These are phyloP conservation scores for Xeromyces bisporus DNA, from an alignment of 495 filamentous ascomycete genomes.

Conservation along the genomic window DNA sequence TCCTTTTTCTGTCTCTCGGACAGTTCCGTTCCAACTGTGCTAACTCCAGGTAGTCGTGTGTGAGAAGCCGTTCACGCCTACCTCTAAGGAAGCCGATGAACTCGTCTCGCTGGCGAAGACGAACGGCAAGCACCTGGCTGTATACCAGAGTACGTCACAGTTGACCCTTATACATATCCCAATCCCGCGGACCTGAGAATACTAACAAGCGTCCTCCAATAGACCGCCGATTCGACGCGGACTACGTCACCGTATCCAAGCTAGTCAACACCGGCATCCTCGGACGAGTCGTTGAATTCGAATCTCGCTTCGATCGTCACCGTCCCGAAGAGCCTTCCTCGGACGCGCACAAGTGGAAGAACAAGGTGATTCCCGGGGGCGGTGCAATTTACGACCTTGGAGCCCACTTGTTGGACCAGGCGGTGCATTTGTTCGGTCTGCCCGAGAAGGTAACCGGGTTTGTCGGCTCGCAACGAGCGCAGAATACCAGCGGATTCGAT, in stretches of 20 bases:
- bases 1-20: neutral
- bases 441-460: conserved; percentile 53
- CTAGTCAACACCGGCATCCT: conserved; percentile 35
- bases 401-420: conserved; percentile 70
- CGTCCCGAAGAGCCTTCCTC: conserved; percentile 35
- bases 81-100: conserved; percentile 49
- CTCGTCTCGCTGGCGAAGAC: conserved; percentile 49
- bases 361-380: conserved; percentile 46
- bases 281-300: conserved; percentile 62
- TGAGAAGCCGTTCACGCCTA: conserved; percentile 81
- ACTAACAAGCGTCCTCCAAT: conserved; percentile 3
- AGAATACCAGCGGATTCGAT: conserved; percentile 39
- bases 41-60: conserved; percentile 38
- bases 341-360: conserved; percentile 49
- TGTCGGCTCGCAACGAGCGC: conserved; percentile 45
- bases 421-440: conserved; percentile 58
- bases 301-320: conserved; percentile 75
- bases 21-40: neutral
- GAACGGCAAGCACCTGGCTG: conserved; percentile 45
- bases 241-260: conserved; percentile 60
- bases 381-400: conserved; percentile 72
- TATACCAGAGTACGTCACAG: conserved; percentile 56
- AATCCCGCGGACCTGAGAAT: neutral
- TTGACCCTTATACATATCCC: neutral
- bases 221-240: conserved; percentile 70